Conservation (phyloP, 441 rosid genomes). For the Pelargonium australe region DNA sequence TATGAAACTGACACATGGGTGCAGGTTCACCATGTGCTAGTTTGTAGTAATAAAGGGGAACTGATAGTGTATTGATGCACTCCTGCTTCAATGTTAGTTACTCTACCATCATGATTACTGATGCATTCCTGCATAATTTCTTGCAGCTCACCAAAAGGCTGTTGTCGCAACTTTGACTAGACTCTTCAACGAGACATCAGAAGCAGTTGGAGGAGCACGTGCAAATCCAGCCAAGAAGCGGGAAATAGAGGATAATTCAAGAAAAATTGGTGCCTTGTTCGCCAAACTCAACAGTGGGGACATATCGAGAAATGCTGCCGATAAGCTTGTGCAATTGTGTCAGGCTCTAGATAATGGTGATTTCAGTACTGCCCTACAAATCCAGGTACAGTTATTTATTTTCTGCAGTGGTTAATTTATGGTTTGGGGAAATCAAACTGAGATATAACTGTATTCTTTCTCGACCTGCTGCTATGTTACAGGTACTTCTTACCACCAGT, state of each 20-base stretch:
- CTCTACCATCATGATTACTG: background rate
- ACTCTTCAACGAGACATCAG: constrained; percentile 90
- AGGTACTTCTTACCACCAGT: constrained; percentile 84
- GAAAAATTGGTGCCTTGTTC: constrained; percentile 85
- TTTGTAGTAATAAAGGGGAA: background rate
- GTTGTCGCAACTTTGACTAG: constrained; percentile 71
- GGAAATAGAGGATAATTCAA: constrained; percentile 95
- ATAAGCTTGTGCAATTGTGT: constrained; percentile 82
- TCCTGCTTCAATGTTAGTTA: background rate
- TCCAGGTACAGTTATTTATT: constrained; percentile 54
- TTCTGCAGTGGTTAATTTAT: constrained; percentile 7
- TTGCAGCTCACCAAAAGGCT: constrained; percentile 69
- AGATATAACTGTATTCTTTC: background rate
- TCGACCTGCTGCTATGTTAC: constrained; percentile 11
- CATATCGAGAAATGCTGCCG: constrained; percentile 86
- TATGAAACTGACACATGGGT: background rate
- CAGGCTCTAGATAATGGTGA: constrained; percentile 82
- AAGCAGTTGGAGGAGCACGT: constrained; percentile 83
- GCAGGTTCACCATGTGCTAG: background rate
- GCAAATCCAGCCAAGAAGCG: constrained; percentile 82
- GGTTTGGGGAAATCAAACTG: constrained; percentile 4
- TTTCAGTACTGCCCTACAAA: constrained; percentile 69
- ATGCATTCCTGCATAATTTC: constrained; percentile 14
- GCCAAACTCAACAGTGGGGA: constrained; percentile 86
- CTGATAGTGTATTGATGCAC: background rate